Percentiles rank a stretch among this genome's conserved stretches.
Conservation (phyloP, 768 basidiomycete species). For the Holtermannia corniformis region DNA sequence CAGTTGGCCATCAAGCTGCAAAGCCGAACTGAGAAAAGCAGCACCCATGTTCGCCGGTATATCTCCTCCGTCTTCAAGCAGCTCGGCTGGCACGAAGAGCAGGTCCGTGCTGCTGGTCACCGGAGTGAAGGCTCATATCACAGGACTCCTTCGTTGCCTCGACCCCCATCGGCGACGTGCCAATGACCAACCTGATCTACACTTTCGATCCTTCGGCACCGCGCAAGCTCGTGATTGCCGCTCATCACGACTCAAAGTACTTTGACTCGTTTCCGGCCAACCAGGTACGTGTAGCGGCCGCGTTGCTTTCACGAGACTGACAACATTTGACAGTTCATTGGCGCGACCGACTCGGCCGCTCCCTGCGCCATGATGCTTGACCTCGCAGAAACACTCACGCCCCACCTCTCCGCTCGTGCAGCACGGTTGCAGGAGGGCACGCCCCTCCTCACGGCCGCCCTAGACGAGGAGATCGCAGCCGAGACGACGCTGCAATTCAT, state of each 20-base stretch:
- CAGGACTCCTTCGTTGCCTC: conserved; percentile 61
- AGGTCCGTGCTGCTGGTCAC: conserved; percentile 32
- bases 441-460: conserved; percentile 47
- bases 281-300: conserved; percentile 59
- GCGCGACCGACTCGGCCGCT: conserved; percentile 93
- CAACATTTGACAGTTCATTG: conserved; percentile 73
- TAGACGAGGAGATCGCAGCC: conserved; percentile 56
- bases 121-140: neutral
- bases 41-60: conserved; percentile 70
- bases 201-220: conserved; percentile 85
- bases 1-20: conserved; percentile 1
- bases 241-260: conserved; percentile 90
- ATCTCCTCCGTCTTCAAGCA: conserved; percentile 61
- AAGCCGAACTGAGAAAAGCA: conserved; percentile 54
- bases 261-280: conserved; percentile 61
- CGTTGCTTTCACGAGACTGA: neutral
- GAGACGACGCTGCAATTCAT: conserved; percentile 83
- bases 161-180: conserved; percentile 71
- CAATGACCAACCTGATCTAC: conserved; percentile 84
- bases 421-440: conserved; percentile 56
- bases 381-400: conserved; percentile 71
- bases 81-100: conserved; percentile 78
- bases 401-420: conserved; percentile 25
- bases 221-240: conserved; percentile 72
- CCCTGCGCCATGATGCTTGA: conserved; percentile 92